Conservation (phyloP, 2,329 filamentous ascomycete species). For the Sarocladiaceae sp. region DNA sequence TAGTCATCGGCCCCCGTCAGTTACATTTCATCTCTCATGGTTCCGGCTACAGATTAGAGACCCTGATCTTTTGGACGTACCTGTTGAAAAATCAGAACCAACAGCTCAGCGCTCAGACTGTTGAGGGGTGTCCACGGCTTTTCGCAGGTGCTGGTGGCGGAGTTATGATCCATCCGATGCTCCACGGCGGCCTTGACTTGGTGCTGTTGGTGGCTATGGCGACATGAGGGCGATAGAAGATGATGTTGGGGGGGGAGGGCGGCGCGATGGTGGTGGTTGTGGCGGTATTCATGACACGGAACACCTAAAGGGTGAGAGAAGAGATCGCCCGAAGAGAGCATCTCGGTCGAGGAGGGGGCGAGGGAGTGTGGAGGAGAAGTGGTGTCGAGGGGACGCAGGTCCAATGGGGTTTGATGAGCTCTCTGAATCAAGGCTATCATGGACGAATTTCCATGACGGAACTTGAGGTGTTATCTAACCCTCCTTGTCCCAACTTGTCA, state of each 20-base stretch:
- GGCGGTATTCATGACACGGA: background rate
- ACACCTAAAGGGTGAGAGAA: background rate
- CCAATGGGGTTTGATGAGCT: too few relatives aligned
- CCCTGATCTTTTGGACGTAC: too few relatives aligned
- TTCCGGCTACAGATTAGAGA: too few relatives aligned
- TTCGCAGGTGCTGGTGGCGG: background rate
- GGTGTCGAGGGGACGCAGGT: too few relatives aligned
- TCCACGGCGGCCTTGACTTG: background rate
- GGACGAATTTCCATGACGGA: too few relatives aligned
- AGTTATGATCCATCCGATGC: conserved; percentile 4
- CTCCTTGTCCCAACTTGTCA: too few relatives aligned
- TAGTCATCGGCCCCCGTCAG: conserved; percentile 17
- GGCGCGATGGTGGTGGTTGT: background rate
- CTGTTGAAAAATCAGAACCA: conserved; percentile 35
- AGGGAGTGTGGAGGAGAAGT: background rate
- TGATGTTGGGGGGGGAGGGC: too few relatives aligned
- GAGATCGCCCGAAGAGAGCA: conserved; percentile 2
- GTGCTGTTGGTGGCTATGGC: conserved; percentile 1
- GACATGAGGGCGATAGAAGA: conserved; percentile 1
- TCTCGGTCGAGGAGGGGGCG: background rate
- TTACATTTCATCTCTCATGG: background rate
- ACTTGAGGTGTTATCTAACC: too few relatives aligned
- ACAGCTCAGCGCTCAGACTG: conserved; percentile 35
- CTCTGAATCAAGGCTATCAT: too few relatives aligned
- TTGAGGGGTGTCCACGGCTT: conserved; percentile 14